phyloP scores from a whole-genome alignment of 768 basidiomycete species.

The Porphyrellus cyaneotinctus region DNA sequence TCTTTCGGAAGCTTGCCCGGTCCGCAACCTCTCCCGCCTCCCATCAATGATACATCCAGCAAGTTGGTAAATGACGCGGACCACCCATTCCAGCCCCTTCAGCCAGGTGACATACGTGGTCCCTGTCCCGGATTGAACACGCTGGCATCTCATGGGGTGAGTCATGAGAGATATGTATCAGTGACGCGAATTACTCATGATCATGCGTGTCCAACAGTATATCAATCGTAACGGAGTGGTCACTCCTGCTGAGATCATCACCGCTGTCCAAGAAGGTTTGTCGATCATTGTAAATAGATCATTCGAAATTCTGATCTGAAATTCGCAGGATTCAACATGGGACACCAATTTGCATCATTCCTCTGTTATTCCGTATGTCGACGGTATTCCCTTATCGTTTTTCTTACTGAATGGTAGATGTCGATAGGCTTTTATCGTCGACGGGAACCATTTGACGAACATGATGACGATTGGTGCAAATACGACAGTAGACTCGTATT shows the following conservation, averaged over 20 bases:
- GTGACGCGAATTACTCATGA: not conserved
- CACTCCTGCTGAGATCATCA: not conserved
- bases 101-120: slow-evolving; percentile 20
- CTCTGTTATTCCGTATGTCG: no score
- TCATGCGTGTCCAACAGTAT: not conserved
- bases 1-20: slow-evolving; percentile 16
- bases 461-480: no score
- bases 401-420: no score
- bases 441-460: no score
- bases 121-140: slow-evolving; percentile 26
- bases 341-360: no score
- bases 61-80: slow-evolving; percentile 17
- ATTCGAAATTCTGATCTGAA: no score
- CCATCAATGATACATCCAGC: slow-evolving; percentile 21
- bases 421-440: no score
- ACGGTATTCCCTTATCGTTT: no score
- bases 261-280: not conserved
- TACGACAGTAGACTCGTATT: not conserved
- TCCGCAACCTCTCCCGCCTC: slow-evolving; percentile 11
- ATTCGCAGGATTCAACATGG: no score
- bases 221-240: not conserved
- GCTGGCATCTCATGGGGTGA: slow-evolving; percentile 22
- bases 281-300: not conserved
- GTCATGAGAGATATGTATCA: not conserved
- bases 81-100: slow-evolving; percentile 13